These are phyloP conservation scores for Laburnicola sp. DNA, from an alignment of 2,329 filamentous ascomycete species.

Conservation along the genomic window DNA sequence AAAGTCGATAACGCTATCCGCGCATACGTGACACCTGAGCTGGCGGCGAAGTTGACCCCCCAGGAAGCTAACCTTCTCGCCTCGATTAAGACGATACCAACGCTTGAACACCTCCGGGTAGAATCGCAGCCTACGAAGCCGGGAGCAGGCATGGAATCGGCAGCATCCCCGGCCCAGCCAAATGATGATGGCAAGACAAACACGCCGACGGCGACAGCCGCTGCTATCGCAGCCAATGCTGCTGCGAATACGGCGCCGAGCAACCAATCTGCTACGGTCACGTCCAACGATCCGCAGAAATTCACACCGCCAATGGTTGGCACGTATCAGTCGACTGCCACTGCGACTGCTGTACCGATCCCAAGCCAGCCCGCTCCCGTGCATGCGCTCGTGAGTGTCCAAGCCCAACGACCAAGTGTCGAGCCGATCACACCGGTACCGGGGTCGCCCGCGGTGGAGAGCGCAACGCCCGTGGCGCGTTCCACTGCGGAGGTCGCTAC, in stretches of 20 bases:
- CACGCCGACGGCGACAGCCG: constrained; percentile 27
- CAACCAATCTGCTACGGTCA: constrained; percentile 4
- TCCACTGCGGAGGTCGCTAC: constrained; percentile 21
- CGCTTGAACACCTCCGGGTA: constrained; percentile 7
- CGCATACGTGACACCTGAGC: constrained; percentile 33
- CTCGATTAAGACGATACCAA: constrained; percentile 29
- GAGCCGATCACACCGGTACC: constrained; percentile 43
- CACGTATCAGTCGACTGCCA: constrained; percentile 10
- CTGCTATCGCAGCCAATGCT: constrained; percentile 39
- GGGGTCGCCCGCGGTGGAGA: constrained; percentile 37
- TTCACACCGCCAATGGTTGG: constrained; percentile 35
- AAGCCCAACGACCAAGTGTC: constrained; percentile 38
- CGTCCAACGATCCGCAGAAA: constrained; percentile 27
- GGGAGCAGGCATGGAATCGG: constrained; percentile 1
- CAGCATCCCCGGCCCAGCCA: neutral
- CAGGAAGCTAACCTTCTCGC: constrained; percentile 28
- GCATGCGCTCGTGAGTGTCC: constrained; percentile 12
- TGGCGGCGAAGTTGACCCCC: constrained; percentile 26
- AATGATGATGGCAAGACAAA: constrained; percentile 16
- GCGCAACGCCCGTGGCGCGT: constrained; percentile 26
- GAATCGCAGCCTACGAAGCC: constrained; percentile 1
- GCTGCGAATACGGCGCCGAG: constrained; percentile 25
- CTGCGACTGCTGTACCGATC: constrained; percentile 9
- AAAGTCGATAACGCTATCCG: constrained; percentile 42
- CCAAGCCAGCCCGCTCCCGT: constrained; percentile 13